Percentiles rank a stretch among this genome's conserved stretches.
These are phyloP conservation scores for Wakefieldia striispora DNA, from an alignment of 768 basidiomycete genomes.

Conservation along the genomic window DNA sequence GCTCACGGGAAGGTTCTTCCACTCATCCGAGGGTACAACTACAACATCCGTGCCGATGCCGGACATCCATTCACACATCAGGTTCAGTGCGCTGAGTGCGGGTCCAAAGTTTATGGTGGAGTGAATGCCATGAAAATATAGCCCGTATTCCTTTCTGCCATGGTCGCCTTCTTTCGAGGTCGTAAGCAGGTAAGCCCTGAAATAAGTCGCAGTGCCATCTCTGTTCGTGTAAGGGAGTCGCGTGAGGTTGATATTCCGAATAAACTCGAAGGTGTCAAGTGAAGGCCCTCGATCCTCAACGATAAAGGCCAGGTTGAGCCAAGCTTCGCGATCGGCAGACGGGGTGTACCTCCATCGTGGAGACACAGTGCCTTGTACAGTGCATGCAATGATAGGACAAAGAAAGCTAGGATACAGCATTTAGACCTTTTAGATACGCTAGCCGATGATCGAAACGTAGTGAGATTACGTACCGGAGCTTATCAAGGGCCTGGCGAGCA, in stretches of 20 bases:
- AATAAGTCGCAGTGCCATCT: background rate
- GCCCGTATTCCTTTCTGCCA: slow-evolving; percentile 8
- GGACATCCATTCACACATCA: slow-evolving; percentile 24
- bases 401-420: slow-evolving; percentile 8
- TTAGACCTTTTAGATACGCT: too few relatives aligned
- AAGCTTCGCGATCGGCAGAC: slow-evolving; percentile 18
- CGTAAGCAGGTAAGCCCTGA: slow-evolving; percentile 13
- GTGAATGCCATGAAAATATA: slow-evolving; percentile 26
- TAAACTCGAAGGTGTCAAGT: slow-evolving; percentile 15
- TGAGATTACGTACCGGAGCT: slow-evolving; percentile 14
- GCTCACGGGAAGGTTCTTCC: slow-evolving; percentile 26
- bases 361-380: slow-evolving; percentile 7
- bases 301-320: slow-evolving; percentile 22
- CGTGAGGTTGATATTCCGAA: slow-evolving; percentile 14
- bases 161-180: background rate
- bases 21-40: slow-evolving; percentile 18
- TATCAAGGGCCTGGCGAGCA: slow-evolving; percentile 13
- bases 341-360: slow-evolving; percentile 22
- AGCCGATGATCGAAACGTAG: too few relatives aligned
- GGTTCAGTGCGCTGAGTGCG: slow-evolving; percentile 18
- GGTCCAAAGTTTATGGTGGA: slow-evolving; percentile 23
- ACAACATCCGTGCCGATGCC: slow-evolving; percentile 7
- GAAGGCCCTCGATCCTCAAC: slow-evolving; percentile 13
- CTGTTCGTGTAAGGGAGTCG: slow-evolving; percentile 17
- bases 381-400: slow-evolving; percentile 19